Base-by-base conservation (phyloP, 2,329 filamentous ascomycete genomes). In the Colletotrichum tropicale region DNA sequence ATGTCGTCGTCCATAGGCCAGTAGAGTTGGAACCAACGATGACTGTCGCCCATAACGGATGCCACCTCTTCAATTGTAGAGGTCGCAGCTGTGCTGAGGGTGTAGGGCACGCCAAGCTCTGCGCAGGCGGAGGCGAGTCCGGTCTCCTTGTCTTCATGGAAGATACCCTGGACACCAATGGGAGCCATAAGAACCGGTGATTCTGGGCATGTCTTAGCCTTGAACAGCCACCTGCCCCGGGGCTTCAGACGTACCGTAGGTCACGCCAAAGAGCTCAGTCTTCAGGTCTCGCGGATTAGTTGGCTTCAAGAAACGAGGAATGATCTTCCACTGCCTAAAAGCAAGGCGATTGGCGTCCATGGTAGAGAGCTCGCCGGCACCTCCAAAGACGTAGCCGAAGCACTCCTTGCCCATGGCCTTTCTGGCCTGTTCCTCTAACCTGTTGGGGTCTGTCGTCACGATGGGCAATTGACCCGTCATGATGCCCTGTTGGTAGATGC, bases 1-100 rank as follows among this genome's bases (percentile, higher is more conserved):
- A 95, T 86, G 5, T 92, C 90, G 68, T 95, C 89, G 70, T 91
- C 89, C 24, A 88, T 84, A 0, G 94, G 93, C 92, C 93, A 95
- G 84, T 96, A 96, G 0, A 96, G 88, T 81, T 96, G 94, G 81
- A 89, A 96, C 93, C 93, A 96, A 13, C 93, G 86, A 36, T 89
- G 86, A 0, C 91, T 90, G 7, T 89, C 84, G 0, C 89, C 89
- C 66, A 89, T 91, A 0, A 91, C 91, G 9, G 86, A 80, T 0
- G 91, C 92, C 0, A 94, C 89, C 66, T 95, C 90, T 81, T 95
- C 93, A 74, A 95, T 93, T 1, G 89, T 89, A 36, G 89, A 87
- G 3, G 89, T 86, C 5, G 91, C 89, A 2, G 93, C 93, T 2
- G 93, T 95, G 76, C 90, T 93, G 65, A 95, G 85, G 68, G 92